phyloP scores from a whole-genome alignment of 2,329 filamentous ascomycete genomes.

The Neonectria hederae region DNA sequence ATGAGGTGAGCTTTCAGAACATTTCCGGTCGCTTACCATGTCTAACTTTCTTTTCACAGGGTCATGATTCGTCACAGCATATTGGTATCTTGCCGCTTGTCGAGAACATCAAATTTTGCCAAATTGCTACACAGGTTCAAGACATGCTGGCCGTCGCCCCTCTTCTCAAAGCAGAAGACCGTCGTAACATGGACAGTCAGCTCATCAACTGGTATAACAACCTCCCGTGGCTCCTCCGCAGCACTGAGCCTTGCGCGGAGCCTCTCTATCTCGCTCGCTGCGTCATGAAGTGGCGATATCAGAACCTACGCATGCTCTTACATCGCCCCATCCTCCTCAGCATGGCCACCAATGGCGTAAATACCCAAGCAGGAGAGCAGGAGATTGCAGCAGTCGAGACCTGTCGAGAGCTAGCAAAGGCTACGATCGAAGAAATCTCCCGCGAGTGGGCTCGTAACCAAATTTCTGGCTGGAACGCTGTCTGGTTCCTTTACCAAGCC shows the following conservation, averaged over 20 bases:
- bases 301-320: constrained; percentile 79
- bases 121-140: constrained; percentile 80
- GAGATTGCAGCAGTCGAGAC: constrained; percentile 74
- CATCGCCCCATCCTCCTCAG: constrained; percentile 78
- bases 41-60: constrained; percentile 18
- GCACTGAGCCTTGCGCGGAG: constrained; percentile 74
- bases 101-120: constrained; percentile 82
- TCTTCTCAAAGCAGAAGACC: constrained; percentile 71
- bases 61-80: constrained; percentile 64
- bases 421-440: constrained; percentile 77
- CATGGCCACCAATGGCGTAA: constrained; percentile 60
- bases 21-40: neutral
- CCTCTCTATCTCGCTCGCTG: constrained; percentile 75
- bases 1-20: constrained; percentile 41
- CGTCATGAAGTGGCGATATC: constrained; percentile 85
- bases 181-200: constrained; percentile 72
- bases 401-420: constrained; percentile 74
- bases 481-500: constrained; percentile 84
- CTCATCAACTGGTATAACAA: constrained; percentile 77
- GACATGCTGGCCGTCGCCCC: constrained; percentile 79
- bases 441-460: constrained; percentile 76
- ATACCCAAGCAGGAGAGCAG: constrained; percentile 62
- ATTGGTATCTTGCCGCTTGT: constrained; percentile 75
- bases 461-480: constrained; percentile 82
- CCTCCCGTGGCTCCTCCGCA: constrained; percentile 72